These are phyloP conservation scores for Hemileccinum impolitum DNA, from an alignment of 768 basidiomycete genomes.

Conservation along the genomic window DNA sequence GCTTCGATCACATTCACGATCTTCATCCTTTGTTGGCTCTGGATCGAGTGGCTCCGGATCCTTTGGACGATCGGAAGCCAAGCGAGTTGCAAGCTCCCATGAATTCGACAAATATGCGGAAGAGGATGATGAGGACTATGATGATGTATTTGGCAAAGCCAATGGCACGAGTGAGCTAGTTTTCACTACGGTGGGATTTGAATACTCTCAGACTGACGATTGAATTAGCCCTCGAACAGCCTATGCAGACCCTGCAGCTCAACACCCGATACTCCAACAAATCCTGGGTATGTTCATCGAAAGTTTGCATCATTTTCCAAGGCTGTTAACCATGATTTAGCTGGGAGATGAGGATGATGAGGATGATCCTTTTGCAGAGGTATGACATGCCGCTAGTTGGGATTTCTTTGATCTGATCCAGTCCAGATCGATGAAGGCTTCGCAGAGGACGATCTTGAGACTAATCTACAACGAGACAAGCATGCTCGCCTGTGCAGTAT, in stretches of 20 bases:
- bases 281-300: conserved; percentile 64
- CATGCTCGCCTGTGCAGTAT: conserved; percentile 79
- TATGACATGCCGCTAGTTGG: conserved; percentile 24
- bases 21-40: conserved; percentile 52
- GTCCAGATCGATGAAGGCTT: conserved; percentile 88
- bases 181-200: conserved; percentile 3
- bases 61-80: conserved; percentile 64
- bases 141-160: conserved; percentile 87
- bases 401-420: conserved; percentile 2
- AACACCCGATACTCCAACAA: conserved; percentile 84
- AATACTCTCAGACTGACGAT: background rate
- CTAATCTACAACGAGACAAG: conserved; percentile 92
- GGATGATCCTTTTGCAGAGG: conserved; percentile 96
- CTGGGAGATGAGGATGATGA: conserved; percentile 84
- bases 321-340: conserved; percentile 32
- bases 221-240: conserved; percentile 50
- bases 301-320: background rate
- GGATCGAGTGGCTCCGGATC: conserved; percentile 45
- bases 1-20: conserved; percentile 49
- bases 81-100: conserved; percentile 47
- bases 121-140: conserved; percentile 89
- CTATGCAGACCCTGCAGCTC: conserved; percentile 75
- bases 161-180: conserved; percentile 58
- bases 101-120: conserved; percentile 87
- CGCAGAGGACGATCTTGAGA: conserved; percentile 86